Conservation (phyloP, 371 early-diverging fungal genomes). For the Haplosporangium sp. region DNA sequence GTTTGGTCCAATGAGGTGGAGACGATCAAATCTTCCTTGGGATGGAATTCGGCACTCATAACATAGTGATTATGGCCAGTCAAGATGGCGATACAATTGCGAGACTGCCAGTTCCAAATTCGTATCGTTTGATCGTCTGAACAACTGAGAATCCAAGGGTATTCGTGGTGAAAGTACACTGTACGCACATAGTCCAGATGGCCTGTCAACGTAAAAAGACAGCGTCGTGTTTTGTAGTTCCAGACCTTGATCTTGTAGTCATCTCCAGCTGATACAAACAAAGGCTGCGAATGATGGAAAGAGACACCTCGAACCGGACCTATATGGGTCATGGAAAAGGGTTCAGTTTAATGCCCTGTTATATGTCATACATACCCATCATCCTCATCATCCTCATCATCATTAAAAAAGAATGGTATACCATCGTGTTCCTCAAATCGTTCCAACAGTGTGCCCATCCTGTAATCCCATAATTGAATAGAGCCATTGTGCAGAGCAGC, state of each 20-base stretch:
- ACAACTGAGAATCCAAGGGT: conserved; percentile 98
- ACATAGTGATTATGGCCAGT: conserved; percentile 99
- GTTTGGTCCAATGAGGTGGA: conserved; percentile 99
- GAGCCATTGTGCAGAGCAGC: conserved; percentile 98
- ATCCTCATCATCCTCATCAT: not conserved
- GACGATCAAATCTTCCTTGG: conserved; percentile 94
- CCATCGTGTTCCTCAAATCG: conserved; percentile 99
- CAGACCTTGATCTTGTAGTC: conserved; percentile 99
- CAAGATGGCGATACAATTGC: conserved; percentile 96
- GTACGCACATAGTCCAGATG: conserved; percentile 99
- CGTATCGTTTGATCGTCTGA: conserved; percentile 99
- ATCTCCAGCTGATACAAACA: conserved; percentile 99
- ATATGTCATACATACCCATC: no score
- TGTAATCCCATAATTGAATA: conserved; percentile 99
- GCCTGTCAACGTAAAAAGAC: conserved; percentile 95
- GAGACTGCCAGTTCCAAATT: conserved; percentile 98
- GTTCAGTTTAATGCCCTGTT: no score
- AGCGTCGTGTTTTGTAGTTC: conserved; percentile 97
- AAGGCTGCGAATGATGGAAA: conserved; percentile 97
- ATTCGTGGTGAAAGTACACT: conserved; percentile 98
- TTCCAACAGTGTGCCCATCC: conserved; percentile 97
- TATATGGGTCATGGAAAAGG: conserved; percentile 37
- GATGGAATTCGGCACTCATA: conserved; percentile 99
- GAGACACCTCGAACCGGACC: conserved; percentile 98
- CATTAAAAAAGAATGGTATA: conserved; percentile 51